Evolutionary conservation across 371 early-diverging fungal species (phyloP).

Genomic region (Circinella minor): DNA sequence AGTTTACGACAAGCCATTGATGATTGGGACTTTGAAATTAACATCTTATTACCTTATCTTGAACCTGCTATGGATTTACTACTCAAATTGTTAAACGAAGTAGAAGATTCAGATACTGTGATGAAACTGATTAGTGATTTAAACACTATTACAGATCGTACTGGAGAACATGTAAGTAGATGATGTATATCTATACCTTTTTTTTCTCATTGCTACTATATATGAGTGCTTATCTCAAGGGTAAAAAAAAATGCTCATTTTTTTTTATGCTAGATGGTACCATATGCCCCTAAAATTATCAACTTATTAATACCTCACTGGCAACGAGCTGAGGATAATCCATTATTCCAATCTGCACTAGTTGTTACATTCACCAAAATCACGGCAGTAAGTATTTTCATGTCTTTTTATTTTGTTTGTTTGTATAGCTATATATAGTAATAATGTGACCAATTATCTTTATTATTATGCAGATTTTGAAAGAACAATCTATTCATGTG

Average conservation of each 20-base stretch:
- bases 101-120: conserved; percentile 78
- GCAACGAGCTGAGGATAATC: conserved; percentile 74
- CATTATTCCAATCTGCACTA: conserved; percentile 82
- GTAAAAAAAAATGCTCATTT: too few species aligned
- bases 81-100: conserved; percentile 62
- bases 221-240: too few species aligned
- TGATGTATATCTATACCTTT: too few species aligned
- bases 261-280: conserved; percentile 56
- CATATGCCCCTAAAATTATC: conserved; percentile 74
- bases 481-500: conserved; percentile 71
- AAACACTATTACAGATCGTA: conserved; percentile 77
- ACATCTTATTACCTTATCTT: conserved; percentile 72
- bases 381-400: conserved; percentile 53
- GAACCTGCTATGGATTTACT: conserved; percentile 64
- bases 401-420: conserved; percentile 10
- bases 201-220: too few species aligned
- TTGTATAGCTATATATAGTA: neutral
- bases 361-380: conserved; percentile 78
- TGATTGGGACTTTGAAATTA: conserved; percentile 89
- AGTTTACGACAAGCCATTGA: conserved; percentile 74
- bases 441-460: neutral
- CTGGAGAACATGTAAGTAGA: conserved; percentile 63
- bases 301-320: conserved; percentile 82
- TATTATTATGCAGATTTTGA: conserved; percentile 59
- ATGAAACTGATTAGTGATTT: conserved; percentile 79